A percentile compares a stretch with the other conserved stretches of the same genome.
These are phyloP conservation scores for Ricinus communis DNA, from an alignment of 345 rosid species.

Conservation along the genomic window DNA sequence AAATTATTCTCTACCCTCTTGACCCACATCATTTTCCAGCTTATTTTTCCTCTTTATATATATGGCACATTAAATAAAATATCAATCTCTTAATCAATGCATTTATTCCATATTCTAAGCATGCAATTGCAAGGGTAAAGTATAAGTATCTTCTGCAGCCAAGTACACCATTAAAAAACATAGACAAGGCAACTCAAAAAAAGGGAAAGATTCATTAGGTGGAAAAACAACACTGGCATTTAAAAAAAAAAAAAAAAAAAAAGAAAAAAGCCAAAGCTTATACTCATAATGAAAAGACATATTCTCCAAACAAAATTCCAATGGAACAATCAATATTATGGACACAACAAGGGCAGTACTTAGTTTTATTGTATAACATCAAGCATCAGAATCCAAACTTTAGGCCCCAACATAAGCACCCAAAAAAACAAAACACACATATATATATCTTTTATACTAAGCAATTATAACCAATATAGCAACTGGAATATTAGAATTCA, in stretches of 20 bases:
- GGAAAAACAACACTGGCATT: slow-evolving; percentile 54
- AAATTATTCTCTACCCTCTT: slow-evolving; percentile 16
- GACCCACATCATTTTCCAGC: slow-evolving; percentile 19
- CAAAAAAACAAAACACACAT: too few species aligned
- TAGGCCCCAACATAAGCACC: slow-evolving; percentile 28
- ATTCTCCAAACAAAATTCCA: slow-evolving; percentile 39
- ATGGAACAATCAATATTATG: slow-evolving; percentile 46
- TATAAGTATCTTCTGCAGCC: background rate
- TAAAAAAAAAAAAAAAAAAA: slow-evolving; percentile 15
- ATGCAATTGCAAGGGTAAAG: slow-evolving; percentile 24
- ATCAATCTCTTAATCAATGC: slow-evolving; percentile 22
- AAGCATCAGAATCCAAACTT: slow-evolving; percentile 59
- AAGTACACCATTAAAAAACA: slow-evolving; percentile 17
- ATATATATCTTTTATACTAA: slow-evolving; percentile 11
- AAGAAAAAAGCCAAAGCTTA: slow-evolving; percentile 17
- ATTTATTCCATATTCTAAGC: slow-evolving; percentile 44
- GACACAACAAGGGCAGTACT: slow-evolving; percentile 40
- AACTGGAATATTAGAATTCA: slow-evolving; percentile 18
- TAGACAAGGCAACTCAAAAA: slow-evolving; percentile 32
- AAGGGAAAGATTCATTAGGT: slow-evolving; percentile 43
- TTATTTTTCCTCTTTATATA: slow-evolving; percentile 7
- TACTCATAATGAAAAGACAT: slow-evolving; percentile 31
- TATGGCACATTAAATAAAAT: slow-evolving; percentile 14
- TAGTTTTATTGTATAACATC: slow-evolving; percentile 36
- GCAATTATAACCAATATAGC: slow-evolving; percentile 16